Percentiles rank a stretch among this genome's conserved stretches.
These are phyloP conservation scores for Teunomyces aglyptinius DNA, from an alignment of 805 yeast genomes.

Conservation along the genomic window DNA sequence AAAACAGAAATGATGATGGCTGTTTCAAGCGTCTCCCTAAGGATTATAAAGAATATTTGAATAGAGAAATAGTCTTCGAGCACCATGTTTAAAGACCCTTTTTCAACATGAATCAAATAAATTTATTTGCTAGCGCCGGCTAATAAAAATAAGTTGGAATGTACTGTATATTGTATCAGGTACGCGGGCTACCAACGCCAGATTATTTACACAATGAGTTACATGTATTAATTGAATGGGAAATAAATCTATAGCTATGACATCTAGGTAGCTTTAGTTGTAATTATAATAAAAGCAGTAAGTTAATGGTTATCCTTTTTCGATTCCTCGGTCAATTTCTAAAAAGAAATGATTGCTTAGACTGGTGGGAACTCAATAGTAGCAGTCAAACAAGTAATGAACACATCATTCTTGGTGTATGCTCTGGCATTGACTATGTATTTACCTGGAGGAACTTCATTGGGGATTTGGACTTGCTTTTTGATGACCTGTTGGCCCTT, in stretches of 20 bases:
- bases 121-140: not conserved
- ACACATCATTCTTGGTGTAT: constrained; percentile 75
- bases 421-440: constrained; percentile 88
- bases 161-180: not conserved
- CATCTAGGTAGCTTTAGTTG: not conserved
- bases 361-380: constrained; percentile 54
- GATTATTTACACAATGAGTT: not conserved
- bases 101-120: not conserved
- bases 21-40: constrained; percentile 29
- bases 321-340: not conserved
- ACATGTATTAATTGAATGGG: not conserved
- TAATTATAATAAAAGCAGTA: not conserved
- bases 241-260: not conserved
- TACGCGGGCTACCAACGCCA: not conserved
- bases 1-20: constrained; percentile 30
- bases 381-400: constrained; percentile 82
- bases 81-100: constrained; percentile 1
- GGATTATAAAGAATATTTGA: constrained; percentile 29
- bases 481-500: constrained; percentile 65
- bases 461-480: constrained; percentile 80
- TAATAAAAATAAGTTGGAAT: not conserved
- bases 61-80: constrained; percentile 22
- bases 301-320: too few species aligned
- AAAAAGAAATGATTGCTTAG: not conserved
- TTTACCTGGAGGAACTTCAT: constrained; percentile 93